Evolutionary conservation across 345 rosid genomes (phyloP).

Genomic region (Gossypium arboreum): DNA sequence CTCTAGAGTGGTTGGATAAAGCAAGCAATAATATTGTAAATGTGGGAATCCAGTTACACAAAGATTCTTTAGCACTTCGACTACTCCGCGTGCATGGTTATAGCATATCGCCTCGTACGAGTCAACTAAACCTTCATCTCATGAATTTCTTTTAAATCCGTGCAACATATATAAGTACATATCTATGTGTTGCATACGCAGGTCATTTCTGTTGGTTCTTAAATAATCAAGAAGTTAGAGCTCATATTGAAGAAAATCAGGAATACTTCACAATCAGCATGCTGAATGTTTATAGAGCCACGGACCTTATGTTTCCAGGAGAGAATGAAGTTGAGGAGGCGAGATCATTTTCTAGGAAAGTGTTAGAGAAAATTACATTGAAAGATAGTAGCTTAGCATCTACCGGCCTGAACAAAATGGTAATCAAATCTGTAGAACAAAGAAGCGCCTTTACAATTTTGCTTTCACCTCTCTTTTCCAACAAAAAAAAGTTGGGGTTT

Average conservation of each 20-base stretch:
- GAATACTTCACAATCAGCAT: constrained; percentile 32
- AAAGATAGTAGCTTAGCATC: not conserved
- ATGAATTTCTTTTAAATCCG: not conserved
- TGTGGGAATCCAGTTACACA: constrained; percentile 32
- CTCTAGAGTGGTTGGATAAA: not conserved
- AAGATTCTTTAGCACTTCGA: constrained; percentile 53
- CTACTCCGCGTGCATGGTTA: constrained; percentile 50
- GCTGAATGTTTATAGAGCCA: constrained; percentile 53
- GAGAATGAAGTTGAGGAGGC: constrained; percentile 54
- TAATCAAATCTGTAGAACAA: not conserved
- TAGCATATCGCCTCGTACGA: constrained; percentile 42
- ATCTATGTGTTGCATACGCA: constrained; percentile 18
- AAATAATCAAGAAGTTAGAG: constrained; percentile 27
- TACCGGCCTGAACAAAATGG: not conserved
- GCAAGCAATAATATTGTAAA: not conserved
- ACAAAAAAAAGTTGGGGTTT: no score
- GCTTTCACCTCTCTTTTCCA: no score
- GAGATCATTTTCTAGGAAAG: constrained; percentile 37
- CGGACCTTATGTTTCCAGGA: constrained; percentile 51
- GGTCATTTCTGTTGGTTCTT: constrained; percentile 63
- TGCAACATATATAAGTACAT: constrained; percentile 11
- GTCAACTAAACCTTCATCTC: not conserved
- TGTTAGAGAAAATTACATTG: constrained; percentile 30
- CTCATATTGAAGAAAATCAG: constrained; percentile 27
- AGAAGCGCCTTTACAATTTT: no score